Evolutionary conservation across 257 asterid genomes (phyloP).

Genomic region (Rauvolfia tetraphylla): DNA sequence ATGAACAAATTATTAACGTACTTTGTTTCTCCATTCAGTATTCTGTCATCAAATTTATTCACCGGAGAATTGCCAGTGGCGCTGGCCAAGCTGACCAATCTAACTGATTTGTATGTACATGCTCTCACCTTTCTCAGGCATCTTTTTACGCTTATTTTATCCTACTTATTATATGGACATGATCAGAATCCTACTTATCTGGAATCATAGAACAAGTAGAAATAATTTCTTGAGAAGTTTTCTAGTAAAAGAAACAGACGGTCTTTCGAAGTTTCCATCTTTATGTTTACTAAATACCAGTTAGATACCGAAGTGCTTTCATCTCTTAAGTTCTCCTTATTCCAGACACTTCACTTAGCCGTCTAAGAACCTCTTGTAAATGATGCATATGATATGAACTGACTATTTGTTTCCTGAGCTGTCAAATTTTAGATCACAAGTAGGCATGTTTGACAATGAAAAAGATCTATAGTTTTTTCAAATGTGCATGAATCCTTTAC

Average conservation of each 20-base stretch:
- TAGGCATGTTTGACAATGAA: too few relatives aligned
- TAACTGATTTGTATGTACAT: slow-evolving; percentile 67
- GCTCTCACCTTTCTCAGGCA: not conserved
- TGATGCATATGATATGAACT: not conserved
- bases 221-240: not conserved
- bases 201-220: not conserved
- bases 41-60: slow-evolving; percentile 70
- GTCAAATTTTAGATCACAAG: not conserved
- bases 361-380: not conserved
- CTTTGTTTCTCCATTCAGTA: slow-evolving; percentile 32
- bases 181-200: too few relatives aligned
- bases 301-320: not conserved
- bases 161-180: not conserved
- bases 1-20: slow-evolving; percentile 13
- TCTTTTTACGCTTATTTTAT: not conserved
- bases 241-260: not conserved
- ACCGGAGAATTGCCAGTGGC: slow-evolving; percentile 58
- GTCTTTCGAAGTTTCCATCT: not conserved
- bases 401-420: not conserved
- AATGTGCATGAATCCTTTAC: not conserved
- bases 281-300: not conserved
- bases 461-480: not conserved
- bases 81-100: slow-evolving; percentile 56
- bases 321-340: not conserved
- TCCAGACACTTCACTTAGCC: not conserved